Evolutionary conservation across 805 yeast species (phyloP), one percentile per base, ranked within the genome.

Genomic region (Wickerhamiella spandovensis): DNA sequence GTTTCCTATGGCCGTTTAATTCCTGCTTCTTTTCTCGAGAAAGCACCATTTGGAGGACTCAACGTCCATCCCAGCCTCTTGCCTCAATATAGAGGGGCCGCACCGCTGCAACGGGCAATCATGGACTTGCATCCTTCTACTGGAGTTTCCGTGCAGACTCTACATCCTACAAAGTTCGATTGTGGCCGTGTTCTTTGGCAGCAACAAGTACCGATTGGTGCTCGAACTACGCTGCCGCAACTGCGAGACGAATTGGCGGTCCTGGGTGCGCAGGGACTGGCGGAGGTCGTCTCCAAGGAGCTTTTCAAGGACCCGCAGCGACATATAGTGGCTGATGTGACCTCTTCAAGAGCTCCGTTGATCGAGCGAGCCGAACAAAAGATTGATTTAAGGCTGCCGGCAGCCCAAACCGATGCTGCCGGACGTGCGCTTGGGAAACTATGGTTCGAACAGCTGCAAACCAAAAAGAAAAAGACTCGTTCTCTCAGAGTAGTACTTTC

Each of bases 61-160:
- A 92, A 92, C 61, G 87, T 92, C 0, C 98, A 92, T 63, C 98
- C 98, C 0, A 87, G 96, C 0, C 63, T 88, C 6, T 71, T 92
- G 8, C 98, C 98, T 0, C 68, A 67, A 44, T 61, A 84, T 57
- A 76, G 87, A 2, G 98, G 98, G 0, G 81, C 97, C 0, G 82
- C 96, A 1, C 98, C 98, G 0, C 67, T 92, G 3, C 97, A 90
- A 54, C 73, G 78, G 53, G 80, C 96, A 0, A 64, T 92, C 12
- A 63, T 89, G 58, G 77, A 83, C 52, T 72, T 72, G 41, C 88
- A 82, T 55, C 35, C 54, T 0, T 52, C 46, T 17, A 82, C 97
- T 0, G 98, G 97, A 0, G 95, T 87, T 17, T 77, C 96, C 0
- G 75, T 92, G 0, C 98, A 92, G 63, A 85, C 95, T 0, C 66